These are phyloP conservation scores for Hamamelis virginiana DNA, from an alignment of 164 flowering plant species.

Conservation along the genomic window DNA sequence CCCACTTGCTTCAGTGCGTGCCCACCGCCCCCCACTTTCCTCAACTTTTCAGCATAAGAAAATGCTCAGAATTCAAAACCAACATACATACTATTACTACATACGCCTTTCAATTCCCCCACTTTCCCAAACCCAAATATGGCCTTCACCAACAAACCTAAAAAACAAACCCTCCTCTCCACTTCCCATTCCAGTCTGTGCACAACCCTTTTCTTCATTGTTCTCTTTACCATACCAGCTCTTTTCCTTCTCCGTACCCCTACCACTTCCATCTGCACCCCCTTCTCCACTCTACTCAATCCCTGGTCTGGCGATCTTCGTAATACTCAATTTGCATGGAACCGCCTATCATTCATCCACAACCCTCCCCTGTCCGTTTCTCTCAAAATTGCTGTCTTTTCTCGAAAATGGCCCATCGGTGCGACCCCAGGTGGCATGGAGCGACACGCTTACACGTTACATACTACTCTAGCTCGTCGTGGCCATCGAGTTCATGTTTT, in stretches of 20 bases:
- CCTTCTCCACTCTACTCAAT: conserved; percentile 8
- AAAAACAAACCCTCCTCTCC: conserved; percentile 20
- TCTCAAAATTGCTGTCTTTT: conserved; percentile 81
- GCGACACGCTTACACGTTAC: conserved; percentile 77
- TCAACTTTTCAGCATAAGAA: background rate
- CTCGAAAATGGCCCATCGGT: conserved; percentile 80
- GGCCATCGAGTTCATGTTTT: conserved; percentile 76
- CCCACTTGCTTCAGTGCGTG: conserved; percentile 35
- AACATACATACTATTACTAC: background rate
- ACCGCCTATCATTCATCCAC: conserved; percentile 43
- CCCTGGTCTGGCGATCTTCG: conserved; percentile 78
- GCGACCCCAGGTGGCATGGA: conserved; percentile 90
- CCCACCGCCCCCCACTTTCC: conserved; percentile 17
- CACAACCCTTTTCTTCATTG: conserved; percentile 62
- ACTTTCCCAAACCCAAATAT: conserved; percentile 6
- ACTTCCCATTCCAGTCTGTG: conserved; percentile 36
- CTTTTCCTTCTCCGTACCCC: conserved; percentile 61
- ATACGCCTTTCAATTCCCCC: background rate
- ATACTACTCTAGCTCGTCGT: conserved; percentile 57
- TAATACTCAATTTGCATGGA: conserved; percentile 75
- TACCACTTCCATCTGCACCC: conserved; percentile 28
- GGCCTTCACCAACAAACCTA: conserved; percentile 42
- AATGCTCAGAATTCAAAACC: background rate
- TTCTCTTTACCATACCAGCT: conserved; percentile 66
- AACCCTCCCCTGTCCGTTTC: conserved; percentile 20